These are phyloP conservation scores for Aspergillus bridgeri DNA, from an alignment of 495 filamentous ascomycete species.

Conservation along the genomic window DNA sequence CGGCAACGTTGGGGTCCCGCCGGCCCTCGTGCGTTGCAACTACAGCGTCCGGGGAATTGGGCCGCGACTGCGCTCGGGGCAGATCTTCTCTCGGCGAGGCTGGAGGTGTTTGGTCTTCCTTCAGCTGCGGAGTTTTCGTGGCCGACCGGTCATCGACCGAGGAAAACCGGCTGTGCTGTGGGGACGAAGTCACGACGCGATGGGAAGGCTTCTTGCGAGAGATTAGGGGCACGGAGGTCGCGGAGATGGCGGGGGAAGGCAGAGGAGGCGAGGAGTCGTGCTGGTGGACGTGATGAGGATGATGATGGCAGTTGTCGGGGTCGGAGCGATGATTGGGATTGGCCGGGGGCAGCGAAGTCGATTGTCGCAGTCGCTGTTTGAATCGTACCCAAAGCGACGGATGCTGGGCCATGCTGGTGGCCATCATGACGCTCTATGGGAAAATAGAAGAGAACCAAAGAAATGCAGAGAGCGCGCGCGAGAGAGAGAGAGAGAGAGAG, in stretches of 20 bases:
- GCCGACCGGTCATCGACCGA: neutral
- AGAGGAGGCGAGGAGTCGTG: conserved; percentile 4
- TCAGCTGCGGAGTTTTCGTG: neutral
- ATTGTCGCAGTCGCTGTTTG: neutral
- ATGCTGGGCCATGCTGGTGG: neutral
- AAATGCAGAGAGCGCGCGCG: too few species aligned
- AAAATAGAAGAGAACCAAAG: neutral
- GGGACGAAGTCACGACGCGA: neutral
- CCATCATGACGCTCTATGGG: neutral
- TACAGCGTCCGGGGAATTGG: neutral
- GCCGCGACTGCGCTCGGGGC: neutral
- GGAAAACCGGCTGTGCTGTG: neutral
- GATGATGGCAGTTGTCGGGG: neutral
- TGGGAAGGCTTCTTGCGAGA: neutral
- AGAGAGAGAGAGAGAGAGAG: neutral
- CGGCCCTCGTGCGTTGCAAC: neutral
- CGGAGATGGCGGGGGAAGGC: conserved; percentile 6
- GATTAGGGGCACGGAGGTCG: neutral
- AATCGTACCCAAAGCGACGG: neutral
- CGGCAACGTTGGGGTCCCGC: neutral
- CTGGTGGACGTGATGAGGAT: neutral
- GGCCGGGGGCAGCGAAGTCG: neutral
- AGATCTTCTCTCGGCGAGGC: neutral
- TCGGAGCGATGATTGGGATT: neutral
- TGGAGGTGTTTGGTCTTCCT: neutral